A percentile compares a stretch with the other conserved stretches of the same genome.
phyloP scores from a whole-genome alignment of 202 grass and related monocot genomes.

The Brachypodium distachyon region DNA sequence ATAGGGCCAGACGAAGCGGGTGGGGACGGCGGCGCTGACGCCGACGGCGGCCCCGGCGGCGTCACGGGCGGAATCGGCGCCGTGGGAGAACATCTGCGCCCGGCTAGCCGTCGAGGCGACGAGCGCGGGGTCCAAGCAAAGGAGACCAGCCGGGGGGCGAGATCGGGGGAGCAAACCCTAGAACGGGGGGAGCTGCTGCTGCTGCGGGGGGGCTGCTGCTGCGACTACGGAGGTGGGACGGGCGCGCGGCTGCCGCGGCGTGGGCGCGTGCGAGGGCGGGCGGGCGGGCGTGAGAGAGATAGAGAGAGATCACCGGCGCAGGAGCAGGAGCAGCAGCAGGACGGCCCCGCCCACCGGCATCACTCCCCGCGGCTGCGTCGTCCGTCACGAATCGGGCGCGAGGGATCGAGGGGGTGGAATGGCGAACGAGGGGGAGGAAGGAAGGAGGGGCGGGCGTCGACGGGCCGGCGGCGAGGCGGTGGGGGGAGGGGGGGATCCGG shows the following conservation, averaged over 20 bases:
- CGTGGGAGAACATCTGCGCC: slow-evolving; percentile 61
- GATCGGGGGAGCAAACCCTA: slow-evolving; percentile 32
- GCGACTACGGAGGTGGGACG: not conserved
- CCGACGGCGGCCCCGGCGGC: slow-evolving; percentile 14
- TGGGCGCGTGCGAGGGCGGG: slow-evolving; percentile 14
- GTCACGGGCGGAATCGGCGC: slow-evolving; percentile 53
- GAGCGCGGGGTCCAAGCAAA: too few relatives aligned
- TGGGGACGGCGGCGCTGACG: slow-evolving; percentile 32
- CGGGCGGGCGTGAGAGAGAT: not conserved
- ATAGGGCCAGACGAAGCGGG: slow-evolving; percentile 83
- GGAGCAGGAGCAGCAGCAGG: too few relatives aligned
- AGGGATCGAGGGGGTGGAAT: not conserved
- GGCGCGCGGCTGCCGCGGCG: too few relatives aligned
- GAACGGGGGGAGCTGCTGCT: not conserved
- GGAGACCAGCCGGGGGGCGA: not conserved
- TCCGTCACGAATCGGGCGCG: slow-evolving; percentile 7
- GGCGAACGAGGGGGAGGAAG: not conserved
- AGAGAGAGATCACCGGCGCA: slow-evolving; percentile 48
- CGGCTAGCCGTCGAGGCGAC: not conserved
- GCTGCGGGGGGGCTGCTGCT: not conserved
- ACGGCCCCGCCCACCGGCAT: slow-evolving; percentile 2
- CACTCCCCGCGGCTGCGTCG: slow-evolving; percentile 7
- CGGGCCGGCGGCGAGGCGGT: not conserved
- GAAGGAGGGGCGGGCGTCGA: not conserved
- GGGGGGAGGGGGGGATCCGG: not conserved